Evolutionary conservation across 495 filamentous ascomycete genomes (phyloP), one percentile per base, ranked within the genome.

Genomic region (Rostrohypoxylon terebratum): DNA sequence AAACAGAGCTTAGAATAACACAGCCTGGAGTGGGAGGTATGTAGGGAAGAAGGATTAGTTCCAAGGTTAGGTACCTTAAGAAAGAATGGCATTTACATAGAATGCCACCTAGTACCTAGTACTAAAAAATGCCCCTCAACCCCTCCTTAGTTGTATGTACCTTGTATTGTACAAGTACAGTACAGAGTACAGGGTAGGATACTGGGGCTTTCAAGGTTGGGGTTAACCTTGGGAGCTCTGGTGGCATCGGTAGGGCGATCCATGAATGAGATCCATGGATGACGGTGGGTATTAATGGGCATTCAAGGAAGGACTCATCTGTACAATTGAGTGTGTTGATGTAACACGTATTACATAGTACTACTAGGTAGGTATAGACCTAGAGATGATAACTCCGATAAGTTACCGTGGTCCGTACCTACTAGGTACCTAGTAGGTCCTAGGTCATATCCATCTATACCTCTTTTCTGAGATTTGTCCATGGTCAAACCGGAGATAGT

Each of bases 71-170:
- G 1, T 48, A 48, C 10, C 38, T 42, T n/a, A 2, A n/a, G 38
- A 42, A 42, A 14, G 38, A 2, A 9, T n/a, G n/a, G 11, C 34
- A 20, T 45, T 45, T 48, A n/a, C n/a, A n/a, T n/a, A 21, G 45
- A 48, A 42, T 42, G 38, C 13, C 21, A n/a, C n/a, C n/a, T n/a
- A n/a, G n/a, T n/a, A n/a, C n/a, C n/a, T n/a, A n/a, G n/a, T n/a
- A n/a, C n/a, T n/a, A n/a, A n/a, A 14, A 21, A 57, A 33, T 66
- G 50, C 63, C 51, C 63, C 63, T 66, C 51, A 48, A 66, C 48
- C 50, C 62, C 62, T 48, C 48, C 48, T 55, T 62, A 36, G 6
- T 18, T 23, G 33, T n/a, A 36, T 23, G 33, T n/a, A n/a, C 14
- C 4, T 7, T 28, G 18, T 23, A 7, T 28, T 5, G 6, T 28